phyloP scores from a whole-genome alignment of 169 alveolate species.

The Ichthyophthirius multifiliis region DNA sequence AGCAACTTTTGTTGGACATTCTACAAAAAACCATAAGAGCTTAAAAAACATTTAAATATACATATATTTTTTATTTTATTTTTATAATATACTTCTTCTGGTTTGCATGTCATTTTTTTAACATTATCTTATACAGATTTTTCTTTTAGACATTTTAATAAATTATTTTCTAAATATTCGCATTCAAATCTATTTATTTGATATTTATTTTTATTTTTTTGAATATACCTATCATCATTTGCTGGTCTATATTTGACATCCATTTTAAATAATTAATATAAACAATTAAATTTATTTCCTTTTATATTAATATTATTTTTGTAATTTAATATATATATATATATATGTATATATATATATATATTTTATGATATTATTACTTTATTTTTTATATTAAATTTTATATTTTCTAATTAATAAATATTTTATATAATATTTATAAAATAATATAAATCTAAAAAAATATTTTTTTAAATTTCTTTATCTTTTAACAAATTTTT shows the following conservation, averaged over 20 bases:
- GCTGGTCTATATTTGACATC: background rate
- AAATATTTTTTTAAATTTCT: too few relatives aligned
- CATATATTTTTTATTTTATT: background rate
- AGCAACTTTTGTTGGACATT: slow-evolving; percentile 39
- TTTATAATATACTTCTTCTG: slow-evolving; percentile 19
- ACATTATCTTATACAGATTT: slow-evolving; percentile 41
- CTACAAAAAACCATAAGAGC: slow-evolving; percentile 44
- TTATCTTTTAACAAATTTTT: too few relatives aligned
- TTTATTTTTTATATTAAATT: too few relatives aligned
- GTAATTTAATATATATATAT: too few relatives aligned
- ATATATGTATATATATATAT: too few relatives aligned
- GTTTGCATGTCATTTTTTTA: slow-evolving; percentile 33
- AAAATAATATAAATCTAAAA: too few relatives aligned
- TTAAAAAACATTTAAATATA: background rate
- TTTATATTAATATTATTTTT: too few relatives aligned
- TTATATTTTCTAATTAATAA: too few relatives aligned
- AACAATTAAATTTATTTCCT: background rate
- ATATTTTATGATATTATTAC: too few relatives aligned
- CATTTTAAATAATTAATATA: background rate
- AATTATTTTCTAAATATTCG: slow-evolving; percentile 35
- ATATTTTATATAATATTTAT: too few relatives aligned
- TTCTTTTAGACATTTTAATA: slow-evolving; percentile 32
- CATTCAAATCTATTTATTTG: slow-evolving; percentile 28
- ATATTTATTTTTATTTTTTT: too few relatives aligned
- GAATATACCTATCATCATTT: too few relatives aligned